These are phyloP conservation scores for Talaromyces sp. DNA, from an alignment of 2,329 filamentous ascomycete species.

Conservation along the genomic window DNA sequence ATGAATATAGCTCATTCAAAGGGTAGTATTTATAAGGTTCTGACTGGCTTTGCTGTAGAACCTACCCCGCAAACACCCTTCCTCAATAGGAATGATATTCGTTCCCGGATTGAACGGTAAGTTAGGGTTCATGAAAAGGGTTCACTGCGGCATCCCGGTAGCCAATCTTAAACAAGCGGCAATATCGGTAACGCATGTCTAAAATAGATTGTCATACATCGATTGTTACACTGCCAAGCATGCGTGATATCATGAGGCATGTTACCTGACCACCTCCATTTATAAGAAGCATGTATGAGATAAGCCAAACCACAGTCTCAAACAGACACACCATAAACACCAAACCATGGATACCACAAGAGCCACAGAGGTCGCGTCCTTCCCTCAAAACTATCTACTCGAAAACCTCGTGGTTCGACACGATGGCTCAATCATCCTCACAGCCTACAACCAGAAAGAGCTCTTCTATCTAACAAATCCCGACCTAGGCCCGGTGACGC, in stretches of 20 bases:
- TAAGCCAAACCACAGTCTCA: no score
- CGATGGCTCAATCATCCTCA: not conserved
- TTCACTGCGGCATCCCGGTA: not conserved
- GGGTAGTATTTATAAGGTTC: not conserved
- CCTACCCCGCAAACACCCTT: not conserved
- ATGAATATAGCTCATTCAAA: not conserved
- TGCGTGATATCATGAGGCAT: not conserved
- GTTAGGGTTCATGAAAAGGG: not conserved
- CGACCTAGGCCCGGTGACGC: not conserved
- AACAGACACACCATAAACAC: not conserved
- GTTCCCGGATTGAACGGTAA: not conserved
- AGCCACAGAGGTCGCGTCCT: not conserved
- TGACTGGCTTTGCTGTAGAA: not conserved
- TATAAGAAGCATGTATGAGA: not conserved
- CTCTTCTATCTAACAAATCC: not conserved
- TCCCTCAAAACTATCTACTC: not conserved
- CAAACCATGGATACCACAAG: not conserved
- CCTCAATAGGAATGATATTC: not conserved
- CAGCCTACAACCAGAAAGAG: not conserved
- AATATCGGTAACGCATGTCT: not conserved
- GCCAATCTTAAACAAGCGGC: not conserved
- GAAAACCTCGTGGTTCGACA: not conserved
- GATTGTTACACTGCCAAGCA: not conserved
- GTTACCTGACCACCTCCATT: not conserved
- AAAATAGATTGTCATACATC: not conserved